A percentile compares a stretch with the other conserved stretches of the same genome.
These are phyloP conservation scores for Mortierella sp. DNA, from an alignment of 371 early-diverging fungal species.

Conservation along the genomic window DNA sequence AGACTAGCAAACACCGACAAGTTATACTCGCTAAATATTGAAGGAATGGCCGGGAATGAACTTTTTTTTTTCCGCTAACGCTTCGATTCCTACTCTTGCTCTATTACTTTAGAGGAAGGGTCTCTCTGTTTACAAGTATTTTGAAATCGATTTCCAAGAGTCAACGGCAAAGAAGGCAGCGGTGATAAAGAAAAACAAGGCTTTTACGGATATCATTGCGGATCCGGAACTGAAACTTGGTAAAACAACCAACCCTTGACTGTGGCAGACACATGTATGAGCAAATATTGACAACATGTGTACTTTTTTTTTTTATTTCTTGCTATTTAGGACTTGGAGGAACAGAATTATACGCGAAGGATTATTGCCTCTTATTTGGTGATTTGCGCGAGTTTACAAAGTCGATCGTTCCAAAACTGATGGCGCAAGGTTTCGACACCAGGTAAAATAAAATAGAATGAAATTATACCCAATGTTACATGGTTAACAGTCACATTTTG, in stretches of 20 bases:
- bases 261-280: too few species aligned
- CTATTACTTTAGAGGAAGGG: slow-evolving; percentile 21
- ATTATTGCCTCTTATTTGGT: slow-evolving; percentile 83
- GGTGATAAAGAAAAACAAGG: slow-evolving; percentile 70
- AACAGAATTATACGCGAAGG: slow-evolving; percentile 72
- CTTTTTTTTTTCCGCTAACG: background rate
- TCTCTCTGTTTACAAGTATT: slow-evolving; percentile 65
- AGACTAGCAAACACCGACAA: background rate
- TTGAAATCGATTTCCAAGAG: slow-evolving; percentile 95
- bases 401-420: slow-evolving; percentile 68
- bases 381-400: slow-evolving; percentile 81
- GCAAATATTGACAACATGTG: too few species aligned
- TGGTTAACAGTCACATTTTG: too few species aligned
- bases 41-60: too few species aligned
- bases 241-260: too few species aligned
- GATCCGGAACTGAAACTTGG: slow-evolving; percentile 62
- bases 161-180: slow-evolving; percentile 84
- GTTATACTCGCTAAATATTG: background rate
- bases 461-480: too few species aligned
- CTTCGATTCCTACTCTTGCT: too few species aligned
- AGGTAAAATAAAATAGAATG: slow-evolving; percentile 46
- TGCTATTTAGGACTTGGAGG: slow-evolving; percentile 71
- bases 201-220: slow-evolving; percentile 66
- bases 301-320: slow-evolving; percentile 1
- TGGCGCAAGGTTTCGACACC: slow-evolving; percentile 75